Percentiles rank a stretch among this genome's conserved stretches.
Conservation (phyloP, 2,329 filamentous ascomycete species). For the Microdochium paspali region DNA sequence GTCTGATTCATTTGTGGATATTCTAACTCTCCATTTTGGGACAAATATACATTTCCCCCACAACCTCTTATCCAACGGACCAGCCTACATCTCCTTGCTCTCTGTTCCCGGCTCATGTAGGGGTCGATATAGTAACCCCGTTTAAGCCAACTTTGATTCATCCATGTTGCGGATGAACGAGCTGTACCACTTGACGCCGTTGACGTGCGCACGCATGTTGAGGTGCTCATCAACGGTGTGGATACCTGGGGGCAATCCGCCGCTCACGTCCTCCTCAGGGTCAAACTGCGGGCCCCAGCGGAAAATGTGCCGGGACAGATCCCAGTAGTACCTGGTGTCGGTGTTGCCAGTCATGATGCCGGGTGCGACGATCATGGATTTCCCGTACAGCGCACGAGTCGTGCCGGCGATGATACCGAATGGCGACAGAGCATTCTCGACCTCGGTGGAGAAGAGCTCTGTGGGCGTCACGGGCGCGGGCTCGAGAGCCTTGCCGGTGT, state of each 20-base stretch:
- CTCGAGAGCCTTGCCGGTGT: neutral
- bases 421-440: neutral
- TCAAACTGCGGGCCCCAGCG: constrained; percentile 18
- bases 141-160: neutral
- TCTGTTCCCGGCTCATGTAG: neutral
- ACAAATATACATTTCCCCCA: too few relatives aligned
- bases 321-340: constrained; percentile 23
- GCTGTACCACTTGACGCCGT: constrained; percentile 26
- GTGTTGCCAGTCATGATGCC: constrained; percentile 27
- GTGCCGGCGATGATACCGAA: constrained; percentile 22
- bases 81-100: neutral
- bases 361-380: constrained; percentile 23
- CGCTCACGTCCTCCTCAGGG: constrained; percentile 1
- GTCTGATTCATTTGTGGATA: too few relatives aligned
- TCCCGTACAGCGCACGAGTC: constrained; percentile 21
- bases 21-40: too few relatives aligned
- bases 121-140: neutral
- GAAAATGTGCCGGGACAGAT: constrained; percentile 24
- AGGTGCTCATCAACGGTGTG: constrained; percentile 29
- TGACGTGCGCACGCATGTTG: constrained; percentile 26
- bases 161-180: constrained; percentile 26
- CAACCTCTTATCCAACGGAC: too few relatives aligned
- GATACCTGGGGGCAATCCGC: neutral
- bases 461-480: constrained; percentile 8
- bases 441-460: neutral